Conservation (phyloP, 83 land plant genomes). For the Diphasiastrum complanatum region DNA sequence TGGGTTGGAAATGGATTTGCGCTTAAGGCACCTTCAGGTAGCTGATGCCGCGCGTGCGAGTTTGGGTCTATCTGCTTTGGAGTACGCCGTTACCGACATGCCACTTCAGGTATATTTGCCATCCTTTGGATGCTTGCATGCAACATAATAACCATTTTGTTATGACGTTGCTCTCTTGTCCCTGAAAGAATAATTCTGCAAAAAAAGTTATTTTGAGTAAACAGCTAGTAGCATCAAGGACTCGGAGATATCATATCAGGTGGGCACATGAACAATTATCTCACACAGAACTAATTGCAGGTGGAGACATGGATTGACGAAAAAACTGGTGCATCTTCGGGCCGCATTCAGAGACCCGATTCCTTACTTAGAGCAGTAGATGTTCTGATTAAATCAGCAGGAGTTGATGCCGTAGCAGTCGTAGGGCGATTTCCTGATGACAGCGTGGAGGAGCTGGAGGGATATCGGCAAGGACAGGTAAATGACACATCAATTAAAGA, state of each 20-base stretch:
- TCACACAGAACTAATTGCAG: conserved; percentile 32
- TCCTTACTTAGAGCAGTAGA: conserved; percentile 75
- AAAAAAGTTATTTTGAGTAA: background rate
- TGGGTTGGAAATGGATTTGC: conserved; percentile 78
- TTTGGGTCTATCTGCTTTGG: conserved; percentile 74
- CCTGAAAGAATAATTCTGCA: background rate
- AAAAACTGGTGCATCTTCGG: conserved; percentile 72
- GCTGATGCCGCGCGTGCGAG: conserved; percentile 90
- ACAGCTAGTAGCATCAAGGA: background rate
- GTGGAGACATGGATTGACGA: conserved; percentile 83
- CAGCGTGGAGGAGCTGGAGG: conserved; percentile 50
- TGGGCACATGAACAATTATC: background rate
- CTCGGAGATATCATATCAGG: background rate
- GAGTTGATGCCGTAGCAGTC: conserved; percentile 80
- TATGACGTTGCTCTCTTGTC: background rate
- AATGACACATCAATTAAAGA: too few species aligned
- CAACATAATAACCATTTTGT: background rate
- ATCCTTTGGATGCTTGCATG: background rate
- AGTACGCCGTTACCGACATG: conserved; percentile 61
- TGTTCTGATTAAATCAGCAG: conserved; percentile 36
- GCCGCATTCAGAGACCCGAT: conserved; percentile 57
- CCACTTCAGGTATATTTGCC: conserved; percentile 55
- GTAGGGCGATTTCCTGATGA: conserved; percentile 95
- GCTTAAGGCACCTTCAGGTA: conserved; percentile 81
- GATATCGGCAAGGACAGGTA: conserved; percentile 90